Percentiles rank a stretch among this genome's conserved stretches.
Conservation (phyloP, 2,329 filamentous ascomycete genomes). For the Ophiostoma fasciatum region DNA sequence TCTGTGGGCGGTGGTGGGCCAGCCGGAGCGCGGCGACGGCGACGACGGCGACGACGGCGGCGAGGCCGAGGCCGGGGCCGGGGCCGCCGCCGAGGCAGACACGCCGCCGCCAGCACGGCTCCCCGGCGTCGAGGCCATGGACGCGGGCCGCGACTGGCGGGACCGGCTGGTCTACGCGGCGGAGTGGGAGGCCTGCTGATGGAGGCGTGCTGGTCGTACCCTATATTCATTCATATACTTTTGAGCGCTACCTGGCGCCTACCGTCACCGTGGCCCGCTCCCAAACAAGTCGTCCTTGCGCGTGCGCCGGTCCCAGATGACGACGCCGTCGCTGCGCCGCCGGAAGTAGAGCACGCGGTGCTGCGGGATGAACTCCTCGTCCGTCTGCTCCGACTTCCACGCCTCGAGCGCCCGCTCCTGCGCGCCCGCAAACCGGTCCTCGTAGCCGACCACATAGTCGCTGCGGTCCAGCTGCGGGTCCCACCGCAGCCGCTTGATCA, state of each 20-base stretch:
- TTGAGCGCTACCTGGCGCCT: neutral
- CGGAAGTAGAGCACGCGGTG: constrained; percentile 49
- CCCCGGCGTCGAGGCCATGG: constrained; percentile 22
- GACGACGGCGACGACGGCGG: constrained; percentile 6
- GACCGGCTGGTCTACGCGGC: constrained; percentile 20
- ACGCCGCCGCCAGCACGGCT: no score
- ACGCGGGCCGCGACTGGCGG: constrained; percentile 25
- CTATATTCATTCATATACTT: neutral
- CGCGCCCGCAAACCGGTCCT: constrained; percentile 42
- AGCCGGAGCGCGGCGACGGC: constrained; percentile 21
- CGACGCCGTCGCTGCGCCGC: constrained; percentile 30
- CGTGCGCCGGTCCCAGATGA: constrained; percentile 42
- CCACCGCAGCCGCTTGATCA: constrained; percentile 46
- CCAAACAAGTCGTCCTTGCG: constrained; percentile 42
- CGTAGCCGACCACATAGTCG: constrained; percentile 44
- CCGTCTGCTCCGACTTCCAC: constrained; percentile 47
- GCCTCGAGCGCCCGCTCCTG: constrained; percentile 37
- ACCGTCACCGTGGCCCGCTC: constrained; percentile 21
- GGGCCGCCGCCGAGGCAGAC: no score
- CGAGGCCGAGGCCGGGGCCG: neutral
- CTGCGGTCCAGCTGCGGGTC: constrained; percentile 34
- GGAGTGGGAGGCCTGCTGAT: constrained; percentile 25
- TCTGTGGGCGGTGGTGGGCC: constrained; percentile 31
- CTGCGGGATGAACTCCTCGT: constrained; percentile 53
- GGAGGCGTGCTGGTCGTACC: neutral